Evolutionary conservation across 2,329 filamentous ascomycete genomes (phyloP).

Genomic region (Colletotrichum endophyticum): DNA sequence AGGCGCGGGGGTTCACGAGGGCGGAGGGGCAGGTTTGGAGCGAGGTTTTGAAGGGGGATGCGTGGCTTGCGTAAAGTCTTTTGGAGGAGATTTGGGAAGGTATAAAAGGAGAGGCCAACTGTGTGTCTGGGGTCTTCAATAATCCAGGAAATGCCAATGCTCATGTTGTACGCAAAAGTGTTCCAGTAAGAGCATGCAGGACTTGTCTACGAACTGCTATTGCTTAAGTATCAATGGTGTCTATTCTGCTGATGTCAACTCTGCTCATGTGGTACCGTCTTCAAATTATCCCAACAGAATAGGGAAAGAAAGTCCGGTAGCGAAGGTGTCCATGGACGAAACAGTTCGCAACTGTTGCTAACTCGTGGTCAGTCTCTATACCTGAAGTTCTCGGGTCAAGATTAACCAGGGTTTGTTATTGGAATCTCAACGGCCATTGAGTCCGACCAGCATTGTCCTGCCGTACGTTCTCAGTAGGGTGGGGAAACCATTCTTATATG

Average conservation of each 20-base stretch:
- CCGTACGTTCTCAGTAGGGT: not conserved
- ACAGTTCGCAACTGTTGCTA: not conserved
- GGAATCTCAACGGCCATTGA: too few species aligned
- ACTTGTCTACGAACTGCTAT: not conserved
- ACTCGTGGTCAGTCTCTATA: not conserved
- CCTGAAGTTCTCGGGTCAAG: accelerated
- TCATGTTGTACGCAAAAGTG: accelerated
- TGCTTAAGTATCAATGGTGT: accelerated
- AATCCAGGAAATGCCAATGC: too few species aligned
- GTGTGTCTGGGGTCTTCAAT: too few species aligned
- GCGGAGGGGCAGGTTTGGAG: constrained; percentile 51
- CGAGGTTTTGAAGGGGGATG: constrained; percentile 42
- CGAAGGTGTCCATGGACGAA: not conserved
- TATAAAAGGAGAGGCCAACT: not conserved
- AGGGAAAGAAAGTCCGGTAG: not conserved
- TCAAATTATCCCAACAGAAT: not conserved
- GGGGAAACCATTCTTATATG: not conserved
- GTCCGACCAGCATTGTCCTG: too few species aligned
- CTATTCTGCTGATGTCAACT: not conserved
- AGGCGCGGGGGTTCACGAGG: constrained; percentile 49
- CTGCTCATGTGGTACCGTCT: not conserved
- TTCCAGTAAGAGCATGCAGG: not conserved
- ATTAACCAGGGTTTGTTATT: too few species aligned
- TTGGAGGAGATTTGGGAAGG: not conserved
- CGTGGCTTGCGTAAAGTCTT: constrained; percentile 39